Base-by-base conservation (phyloP, 208 protist genomes). In the Acanthamoeba castellanii region DNA sequence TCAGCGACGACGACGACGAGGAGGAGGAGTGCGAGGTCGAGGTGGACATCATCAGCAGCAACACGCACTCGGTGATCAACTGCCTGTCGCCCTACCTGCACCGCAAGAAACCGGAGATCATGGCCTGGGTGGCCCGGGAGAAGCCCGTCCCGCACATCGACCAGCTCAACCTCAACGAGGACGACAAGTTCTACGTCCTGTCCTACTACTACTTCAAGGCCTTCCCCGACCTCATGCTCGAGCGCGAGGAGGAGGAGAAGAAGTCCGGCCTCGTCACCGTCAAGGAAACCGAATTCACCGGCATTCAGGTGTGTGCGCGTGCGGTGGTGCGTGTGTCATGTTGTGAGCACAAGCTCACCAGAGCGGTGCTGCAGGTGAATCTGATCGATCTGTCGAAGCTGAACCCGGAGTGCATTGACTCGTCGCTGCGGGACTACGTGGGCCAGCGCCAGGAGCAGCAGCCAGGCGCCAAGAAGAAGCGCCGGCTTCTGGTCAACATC, bases 1-100 rank as follows among this genome's bases (percentile, higher is more conserved):
- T 5, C 22, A 66, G 59, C 59, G 22, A 66, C 22, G 25, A 20
- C 2, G 59, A 32, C 61, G 61, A 27, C 13, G 59, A 66, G 22
- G 59, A 68, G 45, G 81, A 37, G 14, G 50, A 89, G n/a, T 11
- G 11, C 22, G 97, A 98, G 95, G 78, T 98, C 52, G 97, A 94
- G 95, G 97, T 98, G 70, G 98, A 98, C 95, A 96, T 98, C 16
- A 95, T 98, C 30, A 98, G 97, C 96, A 98, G 97, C 96, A 98
- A 98, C 95, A 98, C 97, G n/a, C 98, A 98, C 96, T 98, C 97
- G 96, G 98, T 98, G 89, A 98, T 98, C 88, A 98, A 98, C 94
- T 95, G 98, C 68, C 96, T 98, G 30, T 98, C 90, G 32, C 37
- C 59, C 45, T 50, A 84, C 32, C 50, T 50, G 57, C 22, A 95